Percentiles rank a stretch among this genome's conserved stretches.
Evolutionary conservation across 2,329 filamentous ascomycete genomes (phyloP).

Genomic region (Aureobasidium pullulans): DNA sequence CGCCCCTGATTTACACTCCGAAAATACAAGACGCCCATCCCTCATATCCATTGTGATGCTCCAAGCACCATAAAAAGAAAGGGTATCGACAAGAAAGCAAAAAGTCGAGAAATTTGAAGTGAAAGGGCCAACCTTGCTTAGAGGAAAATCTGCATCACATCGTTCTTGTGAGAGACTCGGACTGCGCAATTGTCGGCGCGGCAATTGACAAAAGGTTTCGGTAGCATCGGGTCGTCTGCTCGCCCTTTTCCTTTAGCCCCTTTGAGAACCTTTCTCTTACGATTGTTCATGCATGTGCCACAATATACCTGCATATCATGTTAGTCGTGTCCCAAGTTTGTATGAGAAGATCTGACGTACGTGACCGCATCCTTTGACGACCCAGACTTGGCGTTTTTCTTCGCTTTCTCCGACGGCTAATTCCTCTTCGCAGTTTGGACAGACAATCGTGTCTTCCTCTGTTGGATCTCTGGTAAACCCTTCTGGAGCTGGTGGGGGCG

Average conservation of each 20-base stretch:
- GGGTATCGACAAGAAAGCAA: background rate
- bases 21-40: background rate
- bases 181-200: slow-evolving; percentile 37
- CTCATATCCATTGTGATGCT: background rate
- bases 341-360: slow-evolving; percentile 45
- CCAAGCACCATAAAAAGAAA: background rate
- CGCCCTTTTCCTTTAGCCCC: slow-evolving; percentile 32
- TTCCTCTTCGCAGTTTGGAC: slow-evolving; percentile 80
- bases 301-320: slow-evolving; percentile 42
- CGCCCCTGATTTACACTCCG: background rate
- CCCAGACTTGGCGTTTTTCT: slow-evolving; percentile 81
- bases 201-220: slow-evolving; percentile 37
- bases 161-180: slow-evolving; percentile 27
- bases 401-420: slow-evolving; percentile 64
- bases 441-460: slow-evolving; percentile 68
- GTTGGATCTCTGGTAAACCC: slow-evolving; percentile 75
- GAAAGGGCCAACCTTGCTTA: slow-evolving; percentile 14
- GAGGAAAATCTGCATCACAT: slow-evolving; percentile 37
- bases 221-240: slow-evolving; percentile 22
- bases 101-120: background rate
- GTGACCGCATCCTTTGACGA: slow-evolving; percentile 84
- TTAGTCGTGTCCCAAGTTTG: slow-evolving; percentile 9
- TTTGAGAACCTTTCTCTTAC: slow-evolving; percentile 22
- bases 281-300: slow-evolving; percentile 42
- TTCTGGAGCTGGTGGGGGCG: slow-evolving; percentile 56